These are phyloP conservation scores for Ophiocordyceps camponoti-rufipedis DNA, from an alignment of 2,329 filamentous ascomycete genomes.

Conservation along the genomic window DNA sequence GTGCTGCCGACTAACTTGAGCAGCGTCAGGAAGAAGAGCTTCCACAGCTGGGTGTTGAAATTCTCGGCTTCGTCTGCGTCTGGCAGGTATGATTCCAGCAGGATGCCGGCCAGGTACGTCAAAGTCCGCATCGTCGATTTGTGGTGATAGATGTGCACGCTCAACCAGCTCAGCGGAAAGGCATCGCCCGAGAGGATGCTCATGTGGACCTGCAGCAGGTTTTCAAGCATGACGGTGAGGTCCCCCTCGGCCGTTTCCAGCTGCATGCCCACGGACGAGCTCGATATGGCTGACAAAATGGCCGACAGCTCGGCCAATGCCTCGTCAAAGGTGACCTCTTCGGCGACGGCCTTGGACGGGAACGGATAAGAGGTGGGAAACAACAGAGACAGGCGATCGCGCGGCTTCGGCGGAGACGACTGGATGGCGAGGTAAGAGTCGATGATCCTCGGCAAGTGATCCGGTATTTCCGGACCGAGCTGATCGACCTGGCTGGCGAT, in stretches of 20 bases:
- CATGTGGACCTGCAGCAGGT: slow-evolving; percentile 67
- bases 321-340: slow-evolving; percentile 56
- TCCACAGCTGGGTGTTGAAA: slow-evolving; percentile 91
- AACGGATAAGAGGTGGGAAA: slow-evolving; percentile 89
- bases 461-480: slow-evolving; percentile 63
- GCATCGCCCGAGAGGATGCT: slow-evolving; percentile 80
- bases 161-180: slow-evolving; percentile 80
- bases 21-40: slow-evolving; percentile 76
- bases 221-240: slow-evolving; percentile 55
- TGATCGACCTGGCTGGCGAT: slow-evolving; percentile 70
- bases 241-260: slow-evolving; percentile 60
- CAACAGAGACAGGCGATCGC: slow-evolving; percentile 61
- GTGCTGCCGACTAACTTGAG: slow-evolving; percentile 80
- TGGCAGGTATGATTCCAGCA: slow-evolving; percentile 73
- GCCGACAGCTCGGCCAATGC: slow-evolving; percentile 76
- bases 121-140: slow-evolving; percentile 75
- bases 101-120: slow-evolving; percentile 60
- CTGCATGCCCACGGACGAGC: slow-evolving; percentile 50
- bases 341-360: slow-evolving; percentile 48
- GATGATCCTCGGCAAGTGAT: slow-evolving; percentile 80
- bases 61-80: slow-evolving; percentile 78
- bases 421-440: slow-evolving; percentile 73
- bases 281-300: slow-evolving; percentile 66
- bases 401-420: slow-evolving; percentile 29
- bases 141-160: slow-evolving; percentile 82